phyloP scores from a whole-genome alignment of 2,329 filamentous ascomycete genomes.

The Daldinia sp. region DNA sequence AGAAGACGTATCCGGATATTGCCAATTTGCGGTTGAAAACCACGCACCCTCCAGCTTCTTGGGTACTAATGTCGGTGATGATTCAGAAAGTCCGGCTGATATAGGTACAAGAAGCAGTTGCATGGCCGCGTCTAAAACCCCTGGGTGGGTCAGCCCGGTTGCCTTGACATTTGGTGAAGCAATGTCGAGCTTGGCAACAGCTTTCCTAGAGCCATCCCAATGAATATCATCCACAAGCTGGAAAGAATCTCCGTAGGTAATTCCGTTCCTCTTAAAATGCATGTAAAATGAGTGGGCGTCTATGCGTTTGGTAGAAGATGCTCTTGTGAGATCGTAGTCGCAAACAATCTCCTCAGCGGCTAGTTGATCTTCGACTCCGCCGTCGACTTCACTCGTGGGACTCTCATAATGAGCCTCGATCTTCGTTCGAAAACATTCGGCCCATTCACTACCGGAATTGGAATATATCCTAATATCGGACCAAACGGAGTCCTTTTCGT shows the following conservation, averaged over 20 bases:
- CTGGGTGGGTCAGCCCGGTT: not conserved
- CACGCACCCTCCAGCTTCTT: not conserved
- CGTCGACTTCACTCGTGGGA: too few relatives aligned
- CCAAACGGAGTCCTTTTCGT: not conserved
- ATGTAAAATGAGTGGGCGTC: not conserved
- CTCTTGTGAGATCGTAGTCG: too few relatives aligned
- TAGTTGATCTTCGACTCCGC: too few relatives aligned
- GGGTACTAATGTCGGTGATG: not conserved
- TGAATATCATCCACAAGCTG: not conserved
- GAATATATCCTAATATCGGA: not conserved
- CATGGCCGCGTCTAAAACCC: not conserved
- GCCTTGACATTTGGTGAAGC: not conserved
- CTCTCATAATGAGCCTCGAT: not conserved
- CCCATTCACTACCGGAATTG: not conserved
- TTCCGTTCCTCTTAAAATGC: not conserved
- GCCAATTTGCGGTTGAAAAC: not conserved
- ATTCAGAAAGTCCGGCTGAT: not conserved
- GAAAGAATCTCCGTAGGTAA: not conserved
- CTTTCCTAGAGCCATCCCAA: not conserved
- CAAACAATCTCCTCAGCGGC: too few relatives aligned
- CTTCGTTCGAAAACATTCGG: not conserved
- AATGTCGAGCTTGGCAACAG: not conserved
- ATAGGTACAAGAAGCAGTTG: not conserved
- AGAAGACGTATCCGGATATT: not conserved
- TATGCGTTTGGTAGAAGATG: not conserved